Evolutionary conservation across 805 yeast genomes (phyloP).

Genomic region (Sugiyamaella qingdaonensis): DNA sequence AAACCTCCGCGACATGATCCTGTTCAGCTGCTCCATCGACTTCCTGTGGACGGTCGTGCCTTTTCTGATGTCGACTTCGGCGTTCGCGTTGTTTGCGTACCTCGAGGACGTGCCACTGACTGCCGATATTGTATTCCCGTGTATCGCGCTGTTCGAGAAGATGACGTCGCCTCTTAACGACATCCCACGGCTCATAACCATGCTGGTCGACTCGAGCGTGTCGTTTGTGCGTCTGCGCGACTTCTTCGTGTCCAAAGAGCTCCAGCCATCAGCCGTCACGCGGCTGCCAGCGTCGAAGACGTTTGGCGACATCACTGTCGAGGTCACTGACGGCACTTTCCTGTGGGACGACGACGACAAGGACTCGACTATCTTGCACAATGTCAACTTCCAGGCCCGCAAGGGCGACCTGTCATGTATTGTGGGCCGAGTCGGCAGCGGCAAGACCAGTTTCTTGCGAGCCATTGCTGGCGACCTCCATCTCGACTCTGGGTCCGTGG

Average conservation of each 20-base stretch:
- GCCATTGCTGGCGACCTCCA: slow-evolving; percentile 73
- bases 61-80: slow-evolving; percentile 79
- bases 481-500: slow-evolving; percentile 61
- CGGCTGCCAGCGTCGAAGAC: slow-evolving; percentile 28
- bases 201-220: slow-evolving; percentile 31
- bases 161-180: slow-evolving; percentile 47
- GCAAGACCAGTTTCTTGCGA: slow-evolving; percentile 76
- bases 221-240: slow-evolving; percentile 44
- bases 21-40: slow-evolving; percentile 61
- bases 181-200: slow-evolving; percentile 47
- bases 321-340: slow-evolving; percentile 20
- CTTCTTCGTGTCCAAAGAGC: slow-evolving; percentile 42
- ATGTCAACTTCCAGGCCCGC: slow-evolving; percentile 56
- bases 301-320: slow-evolving; percentile 52
- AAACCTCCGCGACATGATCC: slow-evolving; percentile 70
- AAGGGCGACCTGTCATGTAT: slow-evolving; percentile 77
- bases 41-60: slow-evolving; percentile 87
- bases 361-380: slow-evolving; percentile 21
- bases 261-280: slow-evolving; percentile 39
- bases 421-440: slow-evolving; percentile 82
- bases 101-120: slow-evolving; percentile 63
- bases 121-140: slow-evolving; percentile 80
- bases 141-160: slow-evolving; percentile 49
- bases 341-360: slow-evolving; percentile 40
- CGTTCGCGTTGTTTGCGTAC: slow-evolving; percentile 76